A percentile compares a stretch with the other conserved stretches of the same genome.
These are phyloP conservation scores for Candida buenavistaensis DNA, from an alignment of 1,139 yeast species.

Conservation along the genomic window DNA sequence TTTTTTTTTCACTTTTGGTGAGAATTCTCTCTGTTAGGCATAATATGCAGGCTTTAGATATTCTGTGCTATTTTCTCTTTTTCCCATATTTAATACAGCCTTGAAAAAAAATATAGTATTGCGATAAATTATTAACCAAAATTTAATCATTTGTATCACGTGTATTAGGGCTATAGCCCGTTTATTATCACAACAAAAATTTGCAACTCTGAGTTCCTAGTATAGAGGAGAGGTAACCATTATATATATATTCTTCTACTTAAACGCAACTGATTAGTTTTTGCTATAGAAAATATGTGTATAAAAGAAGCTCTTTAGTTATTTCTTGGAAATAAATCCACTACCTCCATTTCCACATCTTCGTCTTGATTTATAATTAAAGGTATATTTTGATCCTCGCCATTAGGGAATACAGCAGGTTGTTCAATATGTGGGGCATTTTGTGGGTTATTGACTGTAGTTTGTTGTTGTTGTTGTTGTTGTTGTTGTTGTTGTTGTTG, in stretches of 20 bases:
- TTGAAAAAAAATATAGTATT: background rate
- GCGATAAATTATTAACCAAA: no score
- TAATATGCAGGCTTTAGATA: background rate
- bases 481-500: constrained; percentile 9
- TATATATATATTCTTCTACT: no score
- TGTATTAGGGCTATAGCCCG: constrained; percentile 4
- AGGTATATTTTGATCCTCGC: constrained; percentile 17
- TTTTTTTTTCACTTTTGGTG: background rate
- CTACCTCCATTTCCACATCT: constrained; percentile 34
- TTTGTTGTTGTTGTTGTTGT: constrained; percentile 9
- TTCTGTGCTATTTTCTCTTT: no score
- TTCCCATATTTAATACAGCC: background rate
- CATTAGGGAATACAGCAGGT: constrained; percentile 43
- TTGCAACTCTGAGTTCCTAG: background rate
- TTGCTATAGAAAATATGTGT: constrained; percentile 1
- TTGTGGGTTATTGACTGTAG: constrained; percentile 14
- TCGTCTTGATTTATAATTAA: constrained; percentile 26
- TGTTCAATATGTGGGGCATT: constrained; percentile 48
- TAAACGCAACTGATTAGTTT: constrained; percentile 2
- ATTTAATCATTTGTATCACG: constrained; percentile 2
- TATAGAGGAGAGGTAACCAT: no score
- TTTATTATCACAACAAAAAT: background rate
- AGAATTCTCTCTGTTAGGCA: no score
- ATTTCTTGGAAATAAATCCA: constrained; percentile 30
- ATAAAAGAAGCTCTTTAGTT: background rate